phyloP scores from a whole-genome alignment of 768 basidiomycete species.

The Suillus spraguei region DNA sequence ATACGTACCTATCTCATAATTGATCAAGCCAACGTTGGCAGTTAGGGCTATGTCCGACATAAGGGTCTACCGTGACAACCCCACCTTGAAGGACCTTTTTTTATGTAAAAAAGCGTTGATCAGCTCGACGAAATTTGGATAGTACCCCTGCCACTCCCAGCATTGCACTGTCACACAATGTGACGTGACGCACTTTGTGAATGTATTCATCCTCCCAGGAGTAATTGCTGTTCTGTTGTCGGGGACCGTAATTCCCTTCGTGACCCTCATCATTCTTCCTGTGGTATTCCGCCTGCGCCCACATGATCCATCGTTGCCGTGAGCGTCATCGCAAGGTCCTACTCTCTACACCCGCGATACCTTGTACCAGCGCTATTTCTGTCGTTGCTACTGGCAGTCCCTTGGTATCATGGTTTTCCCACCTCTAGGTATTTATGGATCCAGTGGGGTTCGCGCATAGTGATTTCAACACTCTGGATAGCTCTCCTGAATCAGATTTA shows the following conservation, averaged over 20 bases:
- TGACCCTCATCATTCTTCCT: neutral
- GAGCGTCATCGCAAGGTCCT: neutral
- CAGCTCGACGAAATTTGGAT: neutral
- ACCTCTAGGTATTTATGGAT: neutral
- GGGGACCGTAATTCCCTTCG: neutral
- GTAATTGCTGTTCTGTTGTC: neutral
- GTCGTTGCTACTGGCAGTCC: neutral
- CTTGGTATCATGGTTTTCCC: neutral
- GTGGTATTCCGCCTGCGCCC: neutral
- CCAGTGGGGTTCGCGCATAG: neutral
- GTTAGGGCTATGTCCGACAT: too few species aligned
- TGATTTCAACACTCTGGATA: neutral
- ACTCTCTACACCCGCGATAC: neutral
- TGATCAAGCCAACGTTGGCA: too few species aligned
- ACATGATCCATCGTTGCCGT: too few species aligned
- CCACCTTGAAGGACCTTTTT: too few species aligned
- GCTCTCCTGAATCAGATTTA: neutral
- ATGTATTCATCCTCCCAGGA: neutral
- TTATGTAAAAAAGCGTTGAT: too few species aligned
- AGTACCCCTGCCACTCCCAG: neutral
- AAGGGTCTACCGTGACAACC: too few species aligned
- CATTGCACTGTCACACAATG: too few species aligned
- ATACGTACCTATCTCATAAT: too few species aligned
- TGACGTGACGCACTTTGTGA: neutral
- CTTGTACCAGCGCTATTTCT: neutral